Evolutionary conservation across 148 eudicot species (phyloP).

Genomic region (Rhododendron simsii): DNA sequence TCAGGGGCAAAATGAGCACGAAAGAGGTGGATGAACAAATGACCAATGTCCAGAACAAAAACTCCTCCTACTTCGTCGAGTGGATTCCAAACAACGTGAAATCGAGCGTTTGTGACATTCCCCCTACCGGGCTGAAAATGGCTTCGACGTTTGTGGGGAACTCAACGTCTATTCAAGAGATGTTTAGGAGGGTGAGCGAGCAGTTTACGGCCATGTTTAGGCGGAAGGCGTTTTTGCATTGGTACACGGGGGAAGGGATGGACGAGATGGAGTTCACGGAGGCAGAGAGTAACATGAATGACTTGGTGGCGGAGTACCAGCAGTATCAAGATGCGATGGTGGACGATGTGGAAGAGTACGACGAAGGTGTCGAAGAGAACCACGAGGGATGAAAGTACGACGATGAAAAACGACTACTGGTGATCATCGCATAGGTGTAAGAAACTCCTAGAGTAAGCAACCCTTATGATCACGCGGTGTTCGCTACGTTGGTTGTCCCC

Average conservation of each 20-base stretch:
- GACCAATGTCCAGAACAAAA: not conserved
- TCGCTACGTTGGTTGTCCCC: not conserved
- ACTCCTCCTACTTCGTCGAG: not conserved
- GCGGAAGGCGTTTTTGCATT: not conserved
- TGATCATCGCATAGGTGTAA: not conserved
- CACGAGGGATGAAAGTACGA: not conserved
- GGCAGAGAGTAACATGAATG: not conserved
- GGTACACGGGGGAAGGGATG: not conserved
- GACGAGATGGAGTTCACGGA: constrained; percentile 1
- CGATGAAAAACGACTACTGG: not conserved
- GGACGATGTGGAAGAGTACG: not conserved
- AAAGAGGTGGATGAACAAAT: not conserved
- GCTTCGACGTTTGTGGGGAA: not conserved
- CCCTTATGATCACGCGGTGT: not conserved
- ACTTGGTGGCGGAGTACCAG: not conserved
- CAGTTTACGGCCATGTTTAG: not conserved
- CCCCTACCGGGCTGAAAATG: not conserved
- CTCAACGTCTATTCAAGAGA: not conserved
- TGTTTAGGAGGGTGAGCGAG: constrained; percentile 1
- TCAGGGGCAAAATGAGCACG: not conserved
- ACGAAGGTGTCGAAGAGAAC: not conserved
- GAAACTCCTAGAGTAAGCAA: not conserved
- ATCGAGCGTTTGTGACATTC: not conserved
- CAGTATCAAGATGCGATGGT: not conserved
- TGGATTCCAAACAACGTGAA: not conserved